Conservation (phyloP, 2,329 filamentous ascomycete genomes). For the Xylariaceae sp. region DNA sequence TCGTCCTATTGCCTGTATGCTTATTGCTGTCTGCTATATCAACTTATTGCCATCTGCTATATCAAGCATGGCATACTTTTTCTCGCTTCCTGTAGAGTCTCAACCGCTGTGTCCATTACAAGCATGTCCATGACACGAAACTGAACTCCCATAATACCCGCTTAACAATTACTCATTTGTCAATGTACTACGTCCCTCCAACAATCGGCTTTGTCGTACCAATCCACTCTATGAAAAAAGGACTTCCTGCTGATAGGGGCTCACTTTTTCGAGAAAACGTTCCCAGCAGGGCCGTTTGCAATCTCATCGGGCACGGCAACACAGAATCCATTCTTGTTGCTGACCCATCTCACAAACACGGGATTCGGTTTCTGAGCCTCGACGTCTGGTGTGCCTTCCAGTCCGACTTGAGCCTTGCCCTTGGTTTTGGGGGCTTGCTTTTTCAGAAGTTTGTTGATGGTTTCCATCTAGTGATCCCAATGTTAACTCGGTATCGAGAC, state of each 20-base stretch:
- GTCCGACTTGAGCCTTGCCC: conserved; percentile 43
- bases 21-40: no score
- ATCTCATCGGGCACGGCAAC: conserved; percentile 65
- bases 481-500: conserved; percentile 7
- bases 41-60: no score
- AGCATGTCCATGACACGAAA: no score
- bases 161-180: background rate
- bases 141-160: background rate
- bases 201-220: background rate
- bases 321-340: conserved; percentile 56
- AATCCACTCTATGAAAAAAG: background rate
- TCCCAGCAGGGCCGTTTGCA: conserved; percentile 57
- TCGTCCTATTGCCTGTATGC: no score
- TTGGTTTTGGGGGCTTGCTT: conserved; percentile 76
- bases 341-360: conserved; percentile 66
- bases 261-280: conserved; percentile 43
- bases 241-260: background rate
- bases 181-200: background rate
- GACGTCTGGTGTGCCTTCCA: conserved; percentile 45
- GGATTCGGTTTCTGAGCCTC: conserved; percentile 49
- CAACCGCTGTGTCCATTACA: no score
- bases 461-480: conserved; percentile 61
- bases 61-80: background rate
- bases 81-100: background rate
- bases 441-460: conserved; percentile 83